These are phyloP conservation scores for Epichloe festucae DNA, from an alignment of 2,329 filamentous ascomycete species.

Conservation along the genomic window DNA sequence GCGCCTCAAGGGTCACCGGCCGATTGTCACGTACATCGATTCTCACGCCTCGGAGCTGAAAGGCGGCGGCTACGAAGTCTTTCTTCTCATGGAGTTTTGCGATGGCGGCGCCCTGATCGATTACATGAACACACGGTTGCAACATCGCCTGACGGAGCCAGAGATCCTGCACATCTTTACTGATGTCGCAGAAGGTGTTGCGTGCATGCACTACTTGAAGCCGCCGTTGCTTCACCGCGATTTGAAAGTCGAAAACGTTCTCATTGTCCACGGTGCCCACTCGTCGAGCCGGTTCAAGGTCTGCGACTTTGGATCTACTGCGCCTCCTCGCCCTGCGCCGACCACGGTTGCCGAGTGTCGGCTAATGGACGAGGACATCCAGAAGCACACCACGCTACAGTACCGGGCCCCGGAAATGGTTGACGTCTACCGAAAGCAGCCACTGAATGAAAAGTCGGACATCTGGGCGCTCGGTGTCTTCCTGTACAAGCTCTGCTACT, in stretches of 20 bases:
- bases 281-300: conserved; percentile 76
- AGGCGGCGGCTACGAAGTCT: conserved; percentile 92
- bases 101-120: conserved; percentile 91
- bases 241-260: conserved; percentile 93
- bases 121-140: conserved; percentile 97
- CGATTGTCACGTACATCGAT: conserved; percentile 97
- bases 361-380: conserved; percentile 89
- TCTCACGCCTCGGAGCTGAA: conserved; percentile 92
- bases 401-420: conserved; percentile 98
- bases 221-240: conserved; percentile 86
- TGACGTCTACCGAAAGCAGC: conserved; percentile 90
- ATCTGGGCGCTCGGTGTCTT: conserved; percentile 95
- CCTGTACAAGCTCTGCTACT: conserved; percentile 97
- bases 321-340: conserved; percentile 70
- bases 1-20: conserved; percentile 88
- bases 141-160: conserved; percentile 91
- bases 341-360: conserved; percentile 80
- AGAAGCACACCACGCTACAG: conserved; percentile 92
- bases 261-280: conserved; percentile 60
- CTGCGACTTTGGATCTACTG: conserved; percentile 93
- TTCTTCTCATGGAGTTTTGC: conserved; percentile 96
- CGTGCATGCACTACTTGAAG: conserved; percentile 98
- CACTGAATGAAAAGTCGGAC: conserved; percentile 96
- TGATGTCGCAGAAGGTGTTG: conserved; percentile 89
- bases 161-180: conserved; percentile 96